Conservation (phyloP, 345 rosid species). For the Moricandia arvensis region DNA sequence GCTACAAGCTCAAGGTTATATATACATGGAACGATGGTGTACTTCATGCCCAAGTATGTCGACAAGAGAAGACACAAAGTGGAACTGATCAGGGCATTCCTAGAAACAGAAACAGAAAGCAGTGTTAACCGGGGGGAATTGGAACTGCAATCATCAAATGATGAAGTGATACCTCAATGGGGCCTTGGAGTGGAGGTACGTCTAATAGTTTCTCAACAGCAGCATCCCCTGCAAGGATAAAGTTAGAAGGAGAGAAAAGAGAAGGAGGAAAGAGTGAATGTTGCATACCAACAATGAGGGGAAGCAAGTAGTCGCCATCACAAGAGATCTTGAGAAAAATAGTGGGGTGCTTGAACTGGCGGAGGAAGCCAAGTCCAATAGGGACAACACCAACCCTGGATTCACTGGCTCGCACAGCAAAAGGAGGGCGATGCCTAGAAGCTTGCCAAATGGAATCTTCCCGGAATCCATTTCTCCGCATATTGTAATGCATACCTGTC, state of each 20-base stretch:
- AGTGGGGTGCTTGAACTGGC: constrained; percentile 69
- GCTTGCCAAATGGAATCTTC: constrained; percentile 34
- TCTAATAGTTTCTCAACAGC: constrained; percentile 65
- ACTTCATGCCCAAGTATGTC: constrained; percentile 70
- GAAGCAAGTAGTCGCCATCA: constrained; percentile 79
- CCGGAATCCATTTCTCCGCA: constrained; percentile 38
- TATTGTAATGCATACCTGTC: constrained; percentile 41
- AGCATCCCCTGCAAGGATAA: constrained; percentile 57
- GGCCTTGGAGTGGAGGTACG: constrained; percentile 37
- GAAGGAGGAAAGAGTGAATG: not conserved
- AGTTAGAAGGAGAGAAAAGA: constrained; percentile 8
- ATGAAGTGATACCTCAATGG: constrained; percentile 45
- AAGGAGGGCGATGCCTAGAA: constrained; percentile 18
- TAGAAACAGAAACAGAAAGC: constrained; percentile 34
- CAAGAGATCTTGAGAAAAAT: constrained; percentile 88
- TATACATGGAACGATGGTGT: constrained; percentile 15
- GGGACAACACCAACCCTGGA: constrained; percentile 41
- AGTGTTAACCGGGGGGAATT: not conserved
- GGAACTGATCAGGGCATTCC: constrained; percentile 77
- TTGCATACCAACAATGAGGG: constrained; percentile 71
- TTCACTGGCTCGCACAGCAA: constrained; percentile 20
- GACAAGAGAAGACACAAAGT: constrained; percentile 55
- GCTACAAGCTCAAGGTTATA: not conserved
- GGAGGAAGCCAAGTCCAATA: constrained; percentile 54
- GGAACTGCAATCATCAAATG: not conserved